Evolutionary conservation across 352 stramenopile species (phyloP).

Genomic region (Peronosclerospora sorghi): DNA sequence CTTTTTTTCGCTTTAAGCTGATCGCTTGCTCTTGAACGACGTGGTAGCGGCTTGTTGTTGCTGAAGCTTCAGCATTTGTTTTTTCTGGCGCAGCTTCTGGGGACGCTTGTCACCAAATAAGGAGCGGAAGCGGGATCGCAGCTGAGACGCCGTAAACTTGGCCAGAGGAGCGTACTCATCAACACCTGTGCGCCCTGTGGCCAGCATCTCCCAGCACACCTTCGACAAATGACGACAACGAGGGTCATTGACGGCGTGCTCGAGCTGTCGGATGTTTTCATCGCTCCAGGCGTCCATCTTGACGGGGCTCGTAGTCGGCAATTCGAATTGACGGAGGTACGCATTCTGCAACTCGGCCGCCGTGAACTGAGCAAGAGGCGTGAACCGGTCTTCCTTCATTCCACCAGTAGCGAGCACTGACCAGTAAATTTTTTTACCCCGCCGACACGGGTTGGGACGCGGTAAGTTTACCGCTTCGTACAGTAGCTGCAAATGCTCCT

Average conservation of each 20-base stretch:
- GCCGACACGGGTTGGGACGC: conserved; percentile 58
- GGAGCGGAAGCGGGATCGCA: conserved; percentile 67
- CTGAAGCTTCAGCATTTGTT: conserved; percentile 49
- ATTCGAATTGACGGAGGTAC: conserved; percentile 55
- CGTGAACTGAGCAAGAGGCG: conserved; percentile 45
- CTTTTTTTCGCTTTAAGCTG: conserved; percentile 7
- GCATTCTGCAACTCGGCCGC: conserved; percentile 56
- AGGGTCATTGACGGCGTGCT: conserved; percentile 57
- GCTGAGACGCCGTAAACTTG: conserved; percentile 68
- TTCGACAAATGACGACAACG: conserved; percentile 64
- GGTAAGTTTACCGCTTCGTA: conserved; percentile 66
- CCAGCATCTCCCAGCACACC: conserved; percentile 71
- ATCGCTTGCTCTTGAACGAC: conserved; percentile 24
- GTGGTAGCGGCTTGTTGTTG: conserved; percentile 27
- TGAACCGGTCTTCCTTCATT: conserved; percentile 57
- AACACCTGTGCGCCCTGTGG: conserved; percentile 54
- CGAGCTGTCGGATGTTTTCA: conserved; percentile 57
- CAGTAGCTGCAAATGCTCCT: conserved; percentile 45
- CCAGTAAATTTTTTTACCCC: conserved; percentile 70
- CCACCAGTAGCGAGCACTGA: conserved; percentile 52
- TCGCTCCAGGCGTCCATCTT: conserved; percentile 60
- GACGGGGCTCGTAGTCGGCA: conserved; percentile 27
- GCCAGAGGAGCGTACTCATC: conserved; percentile 54
- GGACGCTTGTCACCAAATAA: conserved; percentile 69
- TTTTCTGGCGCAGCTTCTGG: conserved; percentile 56